Evolutionary conservation across 2,329 filamentous ascomycete genomes (phyloP).

Genomic region (Ampelomyces quisqualis): DNA sequence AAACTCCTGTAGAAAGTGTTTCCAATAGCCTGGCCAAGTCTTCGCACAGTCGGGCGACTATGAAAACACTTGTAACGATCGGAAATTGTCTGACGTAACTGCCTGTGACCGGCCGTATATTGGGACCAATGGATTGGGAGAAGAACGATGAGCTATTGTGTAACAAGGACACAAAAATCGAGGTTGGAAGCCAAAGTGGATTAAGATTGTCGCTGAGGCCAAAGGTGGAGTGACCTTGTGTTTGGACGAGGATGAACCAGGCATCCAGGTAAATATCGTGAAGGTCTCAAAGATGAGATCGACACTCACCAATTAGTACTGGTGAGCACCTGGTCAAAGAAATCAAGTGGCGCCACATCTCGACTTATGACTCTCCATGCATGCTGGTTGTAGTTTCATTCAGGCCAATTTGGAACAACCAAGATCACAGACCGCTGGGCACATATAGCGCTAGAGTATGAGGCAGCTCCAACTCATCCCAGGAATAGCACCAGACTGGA

Average conservation of each 20-base stretch:
- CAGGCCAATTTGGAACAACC: slow-evolving; percentile 3
- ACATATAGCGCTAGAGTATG: too few relatives aligned
- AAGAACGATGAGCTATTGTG: not conserved
- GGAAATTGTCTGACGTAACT: slow-evolving; percentile 6
- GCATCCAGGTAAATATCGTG: too few relatives aligned
- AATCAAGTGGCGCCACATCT: slow-evolving; percentile 1
- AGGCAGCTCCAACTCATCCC: too few relatives aligned
- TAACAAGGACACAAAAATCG: not conserved
- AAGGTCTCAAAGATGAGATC: too few relatives aligned
- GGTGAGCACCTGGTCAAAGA: too few relatives aligned
- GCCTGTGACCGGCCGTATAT: slow-evolving; percentile 5
- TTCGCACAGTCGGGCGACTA: not conserved
- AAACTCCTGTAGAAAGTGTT: not conserved
- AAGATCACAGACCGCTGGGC: not conserved
- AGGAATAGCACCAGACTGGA: slow-evolving; percentile 6
- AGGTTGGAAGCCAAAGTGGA: too few relatives aligned
- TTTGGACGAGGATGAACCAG: too few relatives aligned
- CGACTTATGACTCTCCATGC: slow-evolving; percentile 7
- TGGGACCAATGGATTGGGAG: slow-evolving; percentile 5
- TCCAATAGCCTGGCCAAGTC: not conserved
- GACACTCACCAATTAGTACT: too few relatives aligned
- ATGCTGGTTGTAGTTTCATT: slow-evolving; percentile 10
- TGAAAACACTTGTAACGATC: slow-evolving; percentile 10
- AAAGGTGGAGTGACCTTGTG: too few relatives aligned
- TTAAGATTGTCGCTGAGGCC: too few relatives aligned